phyloP scores from a whole-genome alignment of 768 basidiomycete species.

The Hericium erinaceus region DNA sequence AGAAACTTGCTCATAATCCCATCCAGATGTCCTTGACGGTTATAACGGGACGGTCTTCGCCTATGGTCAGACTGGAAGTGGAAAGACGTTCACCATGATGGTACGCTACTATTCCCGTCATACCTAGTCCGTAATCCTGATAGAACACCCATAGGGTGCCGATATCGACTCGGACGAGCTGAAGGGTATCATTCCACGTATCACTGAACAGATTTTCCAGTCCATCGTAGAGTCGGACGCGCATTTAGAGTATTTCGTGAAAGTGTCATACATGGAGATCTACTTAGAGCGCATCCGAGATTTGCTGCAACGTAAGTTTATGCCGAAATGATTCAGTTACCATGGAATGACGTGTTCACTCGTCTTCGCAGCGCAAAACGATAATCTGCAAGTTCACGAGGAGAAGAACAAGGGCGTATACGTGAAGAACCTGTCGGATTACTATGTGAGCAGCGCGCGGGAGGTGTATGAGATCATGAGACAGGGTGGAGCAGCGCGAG shows the following conservation, averaged over 20 bases:
- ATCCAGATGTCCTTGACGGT: constrained; percentile 88
- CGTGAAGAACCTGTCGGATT: constrained; percentile 94
- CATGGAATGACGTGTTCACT: not conserved
- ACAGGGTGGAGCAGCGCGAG: constrained; percentile 84
- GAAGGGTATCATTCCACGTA: constrained; percentile 95
- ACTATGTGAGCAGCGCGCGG: constrained; percentile 90
- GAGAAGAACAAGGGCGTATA: constrained; percentile 97
- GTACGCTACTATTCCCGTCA: constrained; percentile 28
- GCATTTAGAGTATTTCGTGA: constrained; percentile 95
- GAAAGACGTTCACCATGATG: constrained; percentile 99
- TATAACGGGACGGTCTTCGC: constrained; percentile 97
- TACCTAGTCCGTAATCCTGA: not conserved
- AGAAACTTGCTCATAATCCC: not conserved
- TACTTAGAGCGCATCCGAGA: constrained; percentile 95
- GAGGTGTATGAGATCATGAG: constrained; percentile 99
- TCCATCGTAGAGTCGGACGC: constrained; percentile 94
- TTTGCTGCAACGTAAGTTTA: constrained; percentile 80
- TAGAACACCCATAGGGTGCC: constrained; percentile 55
- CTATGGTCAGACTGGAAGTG: constrained; percentile 81
- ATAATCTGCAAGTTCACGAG: constrained; percentile 97
- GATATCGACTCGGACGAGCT: constrained; percentile 93
- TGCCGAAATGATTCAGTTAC: not conserved
- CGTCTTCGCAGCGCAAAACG: constrained; percentile 68
- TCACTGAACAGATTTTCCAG: constrained; percentile 98
- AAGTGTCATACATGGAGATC: constrained; percentile 99